Evolutionary conservation across 148 eudicot genomes (phyloP).

Genomic region (Fagopyrum esculentum): DNA sequence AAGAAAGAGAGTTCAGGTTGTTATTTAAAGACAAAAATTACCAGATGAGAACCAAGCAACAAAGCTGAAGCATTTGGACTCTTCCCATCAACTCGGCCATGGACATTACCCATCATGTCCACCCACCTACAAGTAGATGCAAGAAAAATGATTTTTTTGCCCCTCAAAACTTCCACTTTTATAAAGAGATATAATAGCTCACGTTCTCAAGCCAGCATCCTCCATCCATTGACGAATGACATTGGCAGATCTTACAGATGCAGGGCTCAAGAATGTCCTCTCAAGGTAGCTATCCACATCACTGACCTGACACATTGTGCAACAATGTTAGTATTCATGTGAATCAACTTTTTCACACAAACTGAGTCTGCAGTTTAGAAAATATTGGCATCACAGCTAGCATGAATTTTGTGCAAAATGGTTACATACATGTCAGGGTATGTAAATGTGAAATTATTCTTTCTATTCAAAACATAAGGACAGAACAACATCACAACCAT

Average conservation of each 20-base stretch:
- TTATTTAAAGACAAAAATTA: slow-evolving; percentile 18
- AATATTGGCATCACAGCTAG: neutral
- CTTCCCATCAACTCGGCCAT: slow-evolving; percentile 81
- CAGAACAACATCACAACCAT: neutral
- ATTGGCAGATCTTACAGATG: slow-evolving; percentile 63
- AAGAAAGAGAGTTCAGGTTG: neutral
- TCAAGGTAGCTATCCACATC: slow-evolving; percentile 81
- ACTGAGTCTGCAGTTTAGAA: neutral
- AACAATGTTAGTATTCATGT: neutral
- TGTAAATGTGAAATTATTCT: neutral
- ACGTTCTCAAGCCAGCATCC: slow-evolving; percentile 91
- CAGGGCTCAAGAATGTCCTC: slow-evolving; percentile 91
- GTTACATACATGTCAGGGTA: neutral
- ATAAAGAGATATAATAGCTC: slow-evolving; percentile 23
- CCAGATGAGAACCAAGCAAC: slow-evolving; percentile 93
- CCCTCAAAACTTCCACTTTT: neutral
- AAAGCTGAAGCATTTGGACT: slow-evolving; percentile 57
- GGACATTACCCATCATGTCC: slow-evolving; percentile 91
- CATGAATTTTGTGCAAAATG: neutral
- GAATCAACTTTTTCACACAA: neutral
- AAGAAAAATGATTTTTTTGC: neutral
- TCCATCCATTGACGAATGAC: slow-evolving; percentile 85
- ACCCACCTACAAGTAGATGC: slow-evolving; percentile 63
- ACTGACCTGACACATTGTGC: slow-evolving; percentile 57
- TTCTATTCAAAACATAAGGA: neutral